Evolutionary conservation across 495 filamentous ascomycete species (phyloP), one percentile per base, ranked within the genome.

Genomic region (Immersiella caudata): DNA sequence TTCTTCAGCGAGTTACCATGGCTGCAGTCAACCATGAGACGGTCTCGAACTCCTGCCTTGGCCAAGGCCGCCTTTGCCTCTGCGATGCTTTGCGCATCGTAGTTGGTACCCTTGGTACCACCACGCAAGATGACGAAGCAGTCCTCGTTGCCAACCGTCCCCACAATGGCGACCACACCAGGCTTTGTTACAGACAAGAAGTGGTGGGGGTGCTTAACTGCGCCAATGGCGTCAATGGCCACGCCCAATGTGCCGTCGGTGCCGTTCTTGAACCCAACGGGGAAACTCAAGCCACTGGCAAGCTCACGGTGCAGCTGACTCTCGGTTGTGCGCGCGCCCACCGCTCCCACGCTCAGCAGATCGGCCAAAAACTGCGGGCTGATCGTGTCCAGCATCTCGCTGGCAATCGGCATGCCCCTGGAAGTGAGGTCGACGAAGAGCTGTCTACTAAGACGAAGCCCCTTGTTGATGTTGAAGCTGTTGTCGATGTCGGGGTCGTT

Each of bases 401-500:
- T 93, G 22, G 96, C 96, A 72, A 99, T 85, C n/a, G 96, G 96
- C 93, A 99, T 97, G 58, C 96, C 96, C 81, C 90, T 91, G 73
- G 88, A 84, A 0, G 96, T 99, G 69, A 99, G 85, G 76, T 98
- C 94, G 40, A 97, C 92, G 76, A 97, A 99, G 67, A 99, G 82
- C 78, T 98, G 90, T 66, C 96, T 88, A 35, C 93, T 92, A 27
- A 90, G 82, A 56, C 92, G 88, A 75, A 99, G 78, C 2, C 96
- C 96, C 83, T 97, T 97, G 85, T 98, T 99, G 81, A 99, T 98
- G 79, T 97, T 89, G 87, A 97, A 98, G 79, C 90, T 94, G 75
- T 97, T 93, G 79, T 99, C 94, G 77, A 99, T 97, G 70, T 98
- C 94, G 8, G 96, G 96, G 80, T 99, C 96, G 78, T 99, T 99